These are phyloP conservation scores for Colletotrichum magnum DNA, from an alignment of 2,329 filamentous ascomycete species.

Conservation along the genomic window DNA sequence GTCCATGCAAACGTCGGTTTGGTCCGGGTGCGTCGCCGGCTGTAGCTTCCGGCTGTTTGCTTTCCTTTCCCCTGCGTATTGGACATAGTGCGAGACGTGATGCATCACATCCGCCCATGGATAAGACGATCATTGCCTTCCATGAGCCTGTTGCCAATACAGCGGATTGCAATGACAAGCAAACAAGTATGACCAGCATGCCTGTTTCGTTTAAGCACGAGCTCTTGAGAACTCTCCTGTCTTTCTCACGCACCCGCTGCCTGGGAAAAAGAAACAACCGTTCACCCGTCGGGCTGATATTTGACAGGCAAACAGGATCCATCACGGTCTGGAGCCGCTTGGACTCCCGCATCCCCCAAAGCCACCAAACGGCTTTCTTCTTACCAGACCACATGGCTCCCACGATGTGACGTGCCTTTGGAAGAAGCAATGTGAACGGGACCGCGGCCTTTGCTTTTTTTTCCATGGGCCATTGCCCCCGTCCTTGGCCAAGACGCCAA, in stretches of 20 bases:
- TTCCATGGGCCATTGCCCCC: not conserved
- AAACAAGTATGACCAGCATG: constrained; percentile 4
- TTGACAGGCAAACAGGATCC: constrained; percentile 25
- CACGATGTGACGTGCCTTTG: constrained; percentile 11
- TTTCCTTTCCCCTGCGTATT: not conserved
- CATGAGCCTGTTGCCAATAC: not conserved
- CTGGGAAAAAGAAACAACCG: constrained; percentile 23
- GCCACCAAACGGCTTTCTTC: constrained; percentile 1
- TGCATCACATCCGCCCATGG: constrained; percentile 15
- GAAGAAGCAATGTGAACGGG: constrained; percentile 9
- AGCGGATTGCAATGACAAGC: constrained; percentile 11
- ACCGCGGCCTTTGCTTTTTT: too few relatives aligned
- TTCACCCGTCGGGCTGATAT: constrained; percentile 1
- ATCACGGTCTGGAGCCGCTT: constrained; percentile 21
- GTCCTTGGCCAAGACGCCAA: not conserved
- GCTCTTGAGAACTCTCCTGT: constrained; percentile 2
- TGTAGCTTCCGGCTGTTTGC: not conserved
- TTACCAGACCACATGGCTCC: constrained; percentile 17
- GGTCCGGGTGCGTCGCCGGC: not conserved
- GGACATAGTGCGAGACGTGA: not conserved
- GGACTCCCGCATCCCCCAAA: not conserved
- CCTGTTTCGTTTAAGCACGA: not conserved
- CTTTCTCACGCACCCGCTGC: not conserved
- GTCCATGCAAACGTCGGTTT: constrained; percentile 4
- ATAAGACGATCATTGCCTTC: not conserved